Evolutionary conservation across 805 yeast species (phyloP).

Genomic region (Teunomyces lycoperdinae): DNA sequence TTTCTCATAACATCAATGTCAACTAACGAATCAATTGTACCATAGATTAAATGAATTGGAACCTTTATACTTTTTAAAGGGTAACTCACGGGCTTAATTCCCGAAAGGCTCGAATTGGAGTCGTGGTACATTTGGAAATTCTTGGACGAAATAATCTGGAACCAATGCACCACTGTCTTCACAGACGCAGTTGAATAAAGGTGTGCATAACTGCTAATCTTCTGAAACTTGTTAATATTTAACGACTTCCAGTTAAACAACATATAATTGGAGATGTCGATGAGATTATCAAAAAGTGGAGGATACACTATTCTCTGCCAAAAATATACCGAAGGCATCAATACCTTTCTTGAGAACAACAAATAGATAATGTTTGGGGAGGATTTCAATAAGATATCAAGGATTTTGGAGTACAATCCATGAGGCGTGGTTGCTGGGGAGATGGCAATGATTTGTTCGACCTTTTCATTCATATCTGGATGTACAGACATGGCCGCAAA

Average conservation of each 20-base stretch:
- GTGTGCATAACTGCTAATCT: slow-evolving; percentile 78
- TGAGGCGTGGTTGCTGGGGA: slow-evolving; percentile 95
- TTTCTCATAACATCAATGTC: slow-evolving; percentile 72
- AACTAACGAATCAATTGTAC: slow-evolving; percentile 78
- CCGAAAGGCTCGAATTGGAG: slow-evolving; percentile 17
- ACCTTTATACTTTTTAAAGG: slow-evolving; percentile 42
- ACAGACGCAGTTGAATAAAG: slow-evolving; percentile 86
- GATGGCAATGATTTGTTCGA: slow-evolving; percentile 67
- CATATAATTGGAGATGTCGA: slow-evolving; percentile 64
- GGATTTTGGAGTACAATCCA: slow-evolving; percentile 72
- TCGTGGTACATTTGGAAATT: slow-evolving; percentile 91
- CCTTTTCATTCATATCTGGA: slow-evolving; percentile 56
- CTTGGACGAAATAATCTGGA: slow-evolving; percentile 62
- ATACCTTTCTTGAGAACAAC: slow-evolving; percentile 69
- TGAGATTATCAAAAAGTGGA: slow-evolving; percentile 65
- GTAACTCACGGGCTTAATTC: slow-evolving; percentile 35
- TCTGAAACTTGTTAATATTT: slow-evolving; percentile 73
- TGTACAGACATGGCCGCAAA: slow-evolving; percentile 75
- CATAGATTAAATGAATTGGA: slow-evolving; percentile 79
- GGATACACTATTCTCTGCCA: slow-evolving; percentile 82
- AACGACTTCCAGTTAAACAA: slow-evolving; percentile 77
- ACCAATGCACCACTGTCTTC: slow-evolving; percentile 29
- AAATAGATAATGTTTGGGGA: slow-evolving; percentile 70
- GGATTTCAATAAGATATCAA: slow-evolving; percentile 70
- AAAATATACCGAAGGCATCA: slow-evolving; percentile 72